A percentile compares a stretch with the other conserved stretches of the same genome.
phyloP scores from a whole-genome alignment of 257 asterid genomes.

The Misopates orontium region DNA sequence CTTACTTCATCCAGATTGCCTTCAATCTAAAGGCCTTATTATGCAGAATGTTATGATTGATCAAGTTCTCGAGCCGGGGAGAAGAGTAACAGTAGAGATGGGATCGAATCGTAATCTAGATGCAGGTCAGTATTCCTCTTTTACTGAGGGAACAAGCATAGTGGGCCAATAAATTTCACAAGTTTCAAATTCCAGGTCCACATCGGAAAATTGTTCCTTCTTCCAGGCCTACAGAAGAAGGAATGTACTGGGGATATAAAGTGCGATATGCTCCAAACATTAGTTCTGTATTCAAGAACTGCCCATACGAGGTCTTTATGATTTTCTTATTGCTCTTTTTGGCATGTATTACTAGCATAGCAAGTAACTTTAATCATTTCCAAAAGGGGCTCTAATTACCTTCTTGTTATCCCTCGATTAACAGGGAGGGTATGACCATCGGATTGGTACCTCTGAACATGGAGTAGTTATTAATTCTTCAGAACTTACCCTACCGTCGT shows the following conservation, averaged over 20 bases:
- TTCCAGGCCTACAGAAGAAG: constrained; percentile 78
- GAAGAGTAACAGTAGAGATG: constrained; percentile 92
- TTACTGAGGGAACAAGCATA: constrained; percentile 4
- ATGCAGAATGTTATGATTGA: constrained; percentile 71
- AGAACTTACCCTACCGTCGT: constrained; percentile 70
- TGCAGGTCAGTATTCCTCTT: constrained; percentile 50
- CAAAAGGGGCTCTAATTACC: not conserved
- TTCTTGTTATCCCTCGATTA: constrained; percentile 6
- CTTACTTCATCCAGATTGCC: constrained; percentile 11
- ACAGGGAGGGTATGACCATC: constrained; percentile 87
- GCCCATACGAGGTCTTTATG: constrained; percentile 69
- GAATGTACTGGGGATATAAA: constrained; percentile 92
- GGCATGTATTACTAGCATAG: not conserved
- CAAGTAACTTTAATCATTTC: not conserved
- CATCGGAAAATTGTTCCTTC: constrained; percentile 68
- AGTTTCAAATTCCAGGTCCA: constrained; percentile 49
- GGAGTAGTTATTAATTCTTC: constrained; percentile 67
- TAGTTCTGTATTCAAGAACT: constrained; percentile 69
- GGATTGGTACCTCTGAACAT: constrained; percentile 92
- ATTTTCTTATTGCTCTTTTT: not conserved
- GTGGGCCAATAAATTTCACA: constrained; percentile 13
- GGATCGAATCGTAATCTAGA: constrained; percentile 71
- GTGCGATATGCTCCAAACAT: constrained; percentile 89
- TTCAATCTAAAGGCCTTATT: constrained; percentile 24
- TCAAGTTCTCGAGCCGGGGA: constrained; percentile 75